These are phyloP conservation scores for Metarhizium robertsii DNA, from an alignment of 2,329 filamentous ascomycete species.

Conservation along the genomic window DNA sequence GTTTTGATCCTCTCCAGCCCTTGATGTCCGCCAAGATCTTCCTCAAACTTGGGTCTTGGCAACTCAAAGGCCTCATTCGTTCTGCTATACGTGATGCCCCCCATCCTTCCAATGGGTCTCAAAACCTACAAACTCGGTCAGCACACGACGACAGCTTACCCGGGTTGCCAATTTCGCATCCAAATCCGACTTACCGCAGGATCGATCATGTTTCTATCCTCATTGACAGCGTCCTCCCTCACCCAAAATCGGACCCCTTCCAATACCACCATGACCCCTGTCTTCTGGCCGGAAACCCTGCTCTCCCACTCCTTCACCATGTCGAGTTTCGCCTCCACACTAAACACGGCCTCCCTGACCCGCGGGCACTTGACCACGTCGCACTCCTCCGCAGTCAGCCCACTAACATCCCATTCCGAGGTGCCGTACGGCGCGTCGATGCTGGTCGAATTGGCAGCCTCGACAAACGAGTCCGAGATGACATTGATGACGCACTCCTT, in stretches of 20 bases:
- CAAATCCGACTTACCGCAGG: constrained; percentile 43
- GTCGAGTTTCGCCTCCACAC: constrained; percentile 71
- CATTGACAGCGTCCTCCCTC: constrained; percentile 77
- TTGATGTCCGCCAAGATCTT: constrained; percentile 42
- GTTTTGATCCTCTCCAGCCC: constrained; percentile 36
- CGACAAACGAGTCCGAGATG: constrained; percentile 73
- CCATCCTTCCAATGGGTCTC: constrained; percentile 66
- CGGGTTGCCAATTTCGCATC: too few species aligned
- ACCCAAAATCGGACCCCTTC: constrained; percentile 87
- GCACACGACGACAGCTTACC: neutral
- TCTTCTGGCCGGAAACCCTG: constrained; percentile 62
- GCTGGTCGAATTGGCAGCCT: constrained; percentile 75
- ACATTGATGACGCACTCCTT: constrained; percentile 81
- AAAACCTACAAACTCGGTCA: constrained; percentile 42
- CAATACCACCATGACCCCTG: constrained; percentile 64
- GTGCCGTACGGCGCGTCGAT: constrained; percentile 70
- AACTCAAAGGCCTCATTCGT: constrained; percentile 61
- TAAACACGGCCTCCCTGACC: constrained; percentile 75
- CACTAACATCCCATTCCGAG: constrained; percentile 72
- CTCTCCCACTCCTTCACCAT: constrained; percentile 71
- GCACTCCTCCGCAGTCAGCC: constrained; percentile 56
- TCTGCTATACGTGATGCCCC: constrained; percentile 67
- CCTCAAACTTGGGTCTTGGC: constrained; percentile 48
- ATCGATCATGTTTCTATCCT: constrained; percentile 65
- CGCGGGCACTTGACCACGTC: constrained; percentile 59